A percentile compares a stretch with the other conserved stretches of the same genome.
Conservation (phyloP, 1,284 basidiomycete species). For the Melampsora americana region DNA sequence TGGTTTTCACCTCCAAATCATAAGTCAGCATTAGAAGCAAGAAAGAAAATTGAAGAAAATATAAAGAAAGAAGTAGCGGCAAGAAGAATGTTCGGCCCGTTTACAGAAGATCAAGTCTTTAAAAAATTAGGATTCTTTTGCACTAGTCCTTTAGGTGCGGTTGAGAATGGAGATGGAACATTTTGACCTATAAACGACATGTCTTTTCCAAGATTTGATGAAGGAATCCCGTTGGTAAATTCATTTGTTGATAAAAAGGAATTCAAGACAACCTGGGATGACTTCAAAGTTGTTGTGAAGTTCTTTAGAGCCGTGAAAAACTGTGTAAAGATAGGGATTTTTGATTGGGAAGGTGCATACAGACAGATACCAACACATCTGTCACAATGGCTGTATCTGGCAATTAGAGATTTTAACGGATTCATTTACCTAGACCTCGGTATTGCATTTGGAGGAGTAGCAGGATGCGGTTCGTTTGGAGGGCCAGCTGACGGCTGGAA, state of each 20-base stretch:
- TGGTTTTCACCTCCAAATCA: slow-evolving; percentile 9
- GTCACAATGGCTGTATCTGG: background rate
- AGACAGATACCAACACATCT: background rate
- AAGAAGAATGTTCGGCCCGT: background rate
- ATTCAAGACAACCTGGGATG: slow-evolving; percentile 15
- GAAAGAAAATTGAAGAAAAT: background rate
- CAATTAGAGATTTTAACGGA: background rate
- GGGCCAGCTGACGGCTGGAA: slow-evolving; percentile 4
- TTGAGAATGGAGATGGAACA: background rate
- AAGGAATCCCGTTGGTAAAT: background rate
- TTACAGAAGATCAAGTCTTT: background rate
- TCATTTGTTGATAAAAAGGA: background rate
- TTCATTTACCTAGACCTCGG: background rate
- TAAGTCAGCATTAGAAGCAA: background rate
- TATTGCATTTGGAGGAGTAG: slow-evolving; percentile 7
- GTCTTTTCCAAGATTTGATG: background rate
- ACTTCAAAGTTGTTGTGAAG: background rate
- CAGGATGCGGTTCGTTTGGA: background rate
- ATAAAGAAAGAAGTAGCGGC: background rate
- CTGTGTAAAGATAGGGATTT: background rate
- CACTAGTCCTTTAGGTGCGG: slow-evolving; percentile 1
- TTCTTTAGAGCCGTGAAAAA: background rate
- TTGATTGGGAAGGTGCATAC: slow-evolving; percentile 18
- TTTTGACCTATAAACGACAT: slow-evolving; percentile 9
- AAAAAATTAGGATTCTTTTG: background rate